Base-by-base conservation (phyloP, 1,284 basidiomycete species). In the Mrakiaceae sp. region DNA sequence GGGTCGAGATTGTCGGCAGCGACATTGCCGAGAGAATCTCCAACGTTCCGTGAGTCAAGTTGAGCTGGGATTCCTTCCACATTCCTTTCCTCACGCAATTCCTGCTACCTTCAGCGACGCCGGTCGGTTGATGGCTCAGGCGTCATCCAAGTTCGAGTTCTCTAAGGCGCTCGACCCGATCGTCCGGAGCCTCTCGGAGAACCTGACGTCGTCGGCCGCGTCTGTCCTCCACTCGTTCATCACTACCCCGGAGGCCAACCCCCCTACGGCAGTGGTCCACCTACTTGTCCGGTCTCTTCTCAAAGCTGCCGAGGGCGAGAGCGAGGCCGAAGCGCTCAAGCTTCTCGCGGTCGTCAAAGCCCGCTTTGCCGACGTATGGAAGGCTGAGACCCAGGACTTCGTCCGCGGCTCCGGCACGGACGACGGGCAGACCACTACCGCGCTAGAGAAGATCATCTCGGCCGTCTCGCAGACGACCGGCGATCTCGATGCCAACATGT, bases 1-100 rank as follows among this genome's bases (percentile, higher is more conserved):
- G 79, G 62, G 69, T 83, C 12, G 54, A 66, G 60, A 55, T 51
- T 8, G 58, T 66, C 14, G 60, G 60, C 5, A 16, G 48, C n/a
- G 64, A 66, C 10, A 56, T 62, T 27, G 55, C 54, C n/a, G 53
- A 62, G 40, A 4, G 12, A 3, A 6, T 63, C 9, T 46, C 7
- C 27, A 53, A 47, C 39, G 51, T 63, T 16, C 44, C 43, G 58
- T 60, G 4, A 40, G 58, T 60, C 6, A 10, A 1, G 8, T 49
- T 9, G 8, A 8, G 3, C 47, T 39, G 5, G 39, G 43, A 55
- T 12, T 9, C 11, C 52, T 55, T 27, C 39, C 44, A 14, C 11
- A 3, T 27, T 39, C 8, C 7, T 51, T 40, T 8, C 27, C 50
- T 8, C 27, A 27, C 27, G 27, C 27, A 27, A 27, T 40, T 42